Evolutionary conservation across 2,329 filamentous ascomycete species (phyloP).

Genomic region (Fonsecaea multimorphosa): DNA sequence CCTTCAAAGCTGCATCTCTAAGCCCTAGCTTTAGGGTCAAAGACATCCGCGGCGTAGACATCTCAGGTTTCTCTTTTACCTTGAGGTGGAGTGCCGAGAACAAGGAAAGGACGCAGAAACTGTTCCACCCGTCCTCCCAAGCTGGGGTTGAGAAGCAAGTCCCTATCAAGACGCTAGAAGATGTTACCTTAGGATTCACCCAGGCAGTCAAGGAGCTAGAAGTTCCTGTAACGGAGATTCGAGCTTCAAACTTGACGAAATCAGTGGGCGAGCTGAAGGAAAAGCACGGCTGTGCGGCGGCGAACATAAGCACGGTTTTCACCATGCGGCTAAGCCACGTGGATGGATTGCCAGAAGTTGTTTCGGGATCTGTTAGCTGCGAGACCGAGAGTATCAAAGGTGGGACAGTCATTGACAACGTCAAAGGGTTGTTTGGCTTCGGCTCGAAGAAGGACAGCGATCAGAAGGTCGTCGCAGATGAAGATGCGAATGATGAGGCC

Average conservation of each 20-base stretch:
- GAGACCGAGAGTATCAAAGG: constrained; percentile 77
- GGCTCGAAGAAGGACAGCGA: constrained; percentile 83
- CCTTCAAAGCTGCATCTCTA: constrained; percentile 88
- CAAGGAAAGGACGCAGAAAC: constrained; percentile 76
- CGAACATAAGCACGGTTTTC: constrained; percentile 81
- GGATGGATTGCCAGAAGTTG: constrained; percentile 80
- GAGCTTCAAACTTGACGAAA: constrained; percentile 83
- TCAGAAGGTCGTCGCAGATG: constrained; percentile 72
- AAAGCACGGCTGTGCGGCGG: constrained; percentile 75
- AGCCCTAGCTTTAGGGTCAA: constrained; percentile 97
- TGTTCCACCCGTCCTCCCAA: constrained; percentile 79
- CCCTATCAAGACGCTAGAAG: constrained; percentile 78
- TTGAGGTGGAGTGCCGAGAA: constrained; percentile 76
- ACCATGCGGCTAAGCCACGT: constrained; percentile 72
- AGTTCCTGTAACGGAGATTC: constrained; percentile 68
- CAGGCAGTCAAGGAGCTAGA: constrained; percentile 69
- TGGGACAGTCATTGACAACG: constrained; percentile 84
- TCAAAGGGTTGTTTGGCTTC: constrained; percentile 96
- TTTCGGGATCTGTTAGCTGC: constrained; percentile 80
- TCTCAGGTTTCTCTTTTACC: constrained; percentile 72
- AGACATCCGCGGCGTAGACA: constrained; percentile 86
- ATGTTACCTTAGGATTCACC: constrained; percentile 80
- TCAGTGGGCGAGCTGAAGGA: constrained; percentile 79
- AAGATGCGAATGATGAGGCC: constrained; percentile 51
- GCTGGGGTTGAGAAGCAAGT: constrained; percentile 83